Percentiles rank a stretch among this genome's conserved stretches.
phyloP scores from a whole-genome alignment of 2,329 filamentous ascomycete species.

The Anisogramma anomala region DNA sequence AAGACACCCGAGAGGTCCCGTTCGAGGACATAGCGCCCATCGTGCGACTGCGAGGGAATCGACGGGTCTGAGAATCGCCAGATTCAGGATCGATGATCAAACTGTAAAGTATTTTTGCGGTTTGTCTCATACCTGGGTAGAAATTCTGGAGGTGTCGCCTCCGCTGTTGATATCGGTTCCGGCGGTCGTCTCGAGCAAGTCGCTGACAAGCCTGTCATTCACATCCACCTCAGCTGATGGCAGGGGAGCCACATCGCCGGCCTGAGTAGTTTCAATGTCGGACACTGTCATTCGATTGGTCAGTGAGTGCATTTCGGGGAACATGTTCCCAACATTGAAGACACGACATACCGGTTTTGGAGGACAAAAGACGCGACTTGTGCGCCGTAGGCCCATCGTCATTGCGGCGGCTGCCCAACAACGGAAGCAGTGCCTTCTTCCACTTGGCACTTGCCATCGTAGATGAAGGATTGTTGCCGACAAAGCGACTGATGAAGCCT shows the following conservation, averaged over 20 bases:
- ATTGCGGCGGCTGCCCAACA: constrained; percentile 7
- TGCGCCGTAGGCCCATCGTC: background rate
- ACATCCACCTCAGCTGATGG: background rate
- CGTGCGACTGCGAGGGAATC: constrained; percentile 6
- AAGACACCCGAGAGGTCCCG: background rate
- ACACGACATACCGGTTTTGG: constrained; percentile 4
- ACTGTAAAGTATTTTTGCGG: too few relatives aligned
- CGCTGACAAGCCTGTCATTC: constrained; percentile 9
- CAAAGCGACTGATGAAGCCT: background rate
- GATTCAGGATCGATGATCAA: background rate
- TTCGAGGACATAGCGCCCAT: constrained; percentile 1
- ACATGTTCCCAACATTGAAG: too few relatives aligned
- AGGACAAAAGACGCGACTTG: constrained; percentile 1
- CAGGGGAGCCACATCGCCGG: background rate
- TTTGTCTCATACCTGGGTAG: constrained; percentile 1
- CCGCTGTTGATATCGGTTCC: background rate
- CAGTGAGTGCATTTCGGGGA: background rate
- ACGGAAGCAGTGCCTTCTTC: constrained; percentile 10
- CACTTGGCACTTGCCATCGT: constrained; percentile 4
- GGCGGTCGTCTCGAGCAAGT: constrained; percentile 7
- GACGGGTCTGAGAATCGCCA: background rate
- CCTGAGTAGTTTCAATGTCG: background rate
- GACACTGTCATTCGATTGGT: constrained; percentile 1
- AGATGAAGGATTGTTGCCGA: background rate
- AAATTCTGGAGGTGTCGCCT: background rate